Evolutionary conservation across 352 stramenopile genomes (phyloP).

Genomic region (Phytophthora pinifolia): DNA sequence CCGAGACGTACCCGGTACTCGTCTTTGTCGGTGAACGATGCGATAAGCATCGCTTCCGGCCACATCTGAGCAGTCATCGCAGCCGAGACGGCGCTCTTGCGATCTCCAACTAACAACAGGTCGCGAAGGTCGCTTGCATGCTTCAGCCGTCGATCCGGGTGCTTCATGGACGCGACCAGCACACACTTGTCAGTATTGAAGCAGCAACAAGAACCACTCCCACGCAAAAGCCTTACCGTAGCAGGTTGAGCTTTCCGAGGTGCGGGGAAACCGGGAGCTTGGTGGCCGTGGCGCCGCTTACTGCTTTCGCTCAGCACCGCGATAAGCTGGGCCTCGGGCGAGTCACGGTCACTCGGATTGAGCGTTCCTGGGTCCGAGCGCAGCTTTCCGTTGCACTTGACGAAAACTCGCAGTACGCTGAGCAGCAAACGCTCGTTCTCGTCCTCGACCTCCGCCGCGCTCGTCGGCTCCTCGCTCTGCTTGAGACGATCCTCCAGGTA

Average conservation of each 20-base stretch:
- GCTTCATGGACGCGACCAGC: slow-evolving; percentile 29
- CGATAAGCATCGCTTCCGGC: slow-evolving; percentile 87
- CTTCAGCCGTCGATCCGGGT: slow-evolving; percentile 48
- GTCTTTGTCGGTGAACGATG: slow-evolving; percentile 83
- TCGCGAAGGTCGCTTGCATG: slow-evolving; percentile 65
- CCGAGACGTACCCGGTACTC: slow-evolving; percentile 64
- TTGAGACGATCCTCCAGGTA: slow-evolving; percentile 67
- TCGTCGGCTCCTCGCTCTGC: slow-evolving; percentile 18
- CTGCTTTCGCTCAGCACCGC: slow-evolving; percentile 69
- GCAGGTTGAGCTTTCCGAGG: slow-evolving; percentile 43
- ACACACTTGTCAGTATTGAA: slow-evolving; percentile 8
- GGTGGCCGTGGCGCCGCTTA: slow-evolving; percentile 54
- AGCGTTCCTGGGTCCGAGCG: slow-evolving; percentile 42
- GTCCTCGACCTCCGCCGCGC: slow-evolving; percentile 25
- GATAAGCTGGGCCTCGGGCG: slow-evolving; percentile 68
- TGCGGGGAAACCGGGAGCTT: slow-evolving; percentile 43
- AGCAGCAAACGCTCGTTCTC: slow-evolving; percentile 76
- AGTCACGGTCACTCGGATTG: slow-evolving; percentile 54
- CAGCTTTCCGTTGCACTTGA: slow-evolving; percentile 82
- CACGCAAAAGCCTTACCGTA: slow-evolving; percentile 28
- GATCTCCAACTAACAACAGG: slow-evolving; percentile 73
- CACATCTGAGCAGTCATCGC: slow-evolving; percentile 85
- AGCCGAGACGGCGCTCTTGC: slow-evolving; percentile 71
- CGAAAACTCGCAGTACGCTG: slow-evolving; percentile 64
- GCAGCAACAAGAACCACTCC: background rate